Base-by-base conservation (phyloP, 2,329 filamentous ascomycete species). In the Epichloe uncinata region DNA sequence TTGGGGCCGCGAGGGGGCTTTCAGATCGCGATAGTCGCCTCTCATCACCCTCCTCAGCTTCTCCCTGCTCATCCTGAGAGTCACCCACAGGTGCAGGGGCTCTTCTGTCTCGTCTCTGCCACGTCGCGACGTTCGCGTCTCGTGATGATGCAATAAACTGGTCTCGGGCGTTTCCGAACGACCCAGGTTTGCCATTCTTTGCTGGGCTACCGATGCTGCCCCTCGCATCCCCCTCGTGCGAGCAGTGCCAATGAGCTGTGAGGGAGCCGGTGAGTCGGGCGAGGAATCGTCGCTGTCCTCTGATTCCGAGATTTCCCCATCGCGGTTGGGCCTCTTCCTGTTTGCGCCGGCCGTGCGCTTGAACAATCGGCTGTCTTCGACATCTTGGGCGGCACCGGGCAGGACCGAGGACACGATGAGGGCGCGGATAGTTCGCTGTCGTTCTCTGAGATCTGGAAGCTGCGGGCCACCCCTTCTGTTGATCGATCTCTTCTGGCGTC, bases 361-460 rank as follows among this genome's bases (percentile, higher is more conserved):
- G 71, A 85, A 95, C 5, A 97, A 74, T 42, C 88, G 81, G 60
- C 87, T 95, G 42, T 93, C 87, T 54, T 96, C 90, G 43, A 95
- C 71, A 3, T 78, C 78, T 50, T 81, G 72, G 4, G 86, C 91
- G 4, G 88, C 87, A 22, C 91, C 93, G 15, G 93, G 93, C 52
- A 98, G 78, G 18, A 95, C 89, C 3, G 87, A 90, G 9, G 91
- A 96, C 1, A 98, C 88, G 48, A 97, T 79, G 57, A 96, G 76
- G 0, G 91, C 96, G 44, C 93, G 82, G 50, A 97, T 91, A 1
- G 93, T 97, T 47, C 91, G 81, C 68, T 93, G 91, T 49, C 90
- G 80, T 59, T 98, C 93, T 64, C 94, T 95, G 52, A 98, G 80
- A 68, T 98, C 93, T n/a, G 93, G 93, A 40, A 98, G 72, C 52